Base-by-base conservation (phyloP, 2,329 filamentous ascomycete species). In the Moelleriella libera region DNA sequence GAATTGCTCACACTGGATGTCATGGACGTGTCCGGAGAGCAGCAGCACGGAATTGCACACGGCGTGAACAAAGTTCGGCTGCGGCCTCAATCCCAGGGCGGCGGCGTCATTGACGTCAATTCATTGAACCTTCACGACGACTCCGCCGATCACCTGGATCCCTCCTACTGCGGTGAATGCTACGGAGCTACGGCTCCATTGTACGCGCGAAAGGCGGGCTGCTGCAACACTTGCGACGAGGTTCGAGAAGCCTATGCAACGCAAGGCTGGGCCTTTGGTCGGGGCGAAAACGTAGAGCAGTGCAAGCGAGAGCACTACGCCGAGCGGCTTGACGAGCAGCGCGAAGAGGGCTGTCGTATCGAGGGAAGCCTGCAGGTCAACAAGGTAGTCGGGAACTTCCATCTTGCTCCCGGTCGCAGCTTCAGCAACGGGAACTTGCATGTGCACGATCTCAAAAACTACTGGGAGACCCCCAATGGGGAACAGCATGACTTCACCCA, bases 361-460 rank as follows among this genome's bases (percentile, higher is more conserved):
- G 88, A 96, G 64, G 92, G 92, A 50, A 80, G 80, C 40, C 78
- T 98, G 56, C 85, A 87, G 44, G 94, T 98, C 55, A 98, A 98
- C 75, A 98, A 98, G 70, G 92, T 98, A 30, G 78, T 98, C 47
- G 92, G 92, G 48, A 98, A 98, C 71, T 98, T 98, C 76, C 92
- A 98, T 67, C 84, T 98, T 57, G 92, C 94, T 1, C 92, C 92
- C 1, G 92, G 92, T 57, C 87, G 90, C 67, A 90, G 84, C 64
- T 97, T 97, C 76, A 94, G 85, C 65, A 94, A 86, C 60, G 88
- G 88, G 55, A 94, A 95, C 69, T 84, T 97, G 79, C 92, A 98
- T 68, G 87, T 96, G 21, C 92, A 98, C 70, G 94, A 98, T 61
- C 73, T 98, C 53, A 88, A 95, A 66, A 94, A 92, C 71, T 98